These are phyloP conservation scores for Taphrina communis DNA, from an alignment of 1,139 yeast genomes.

Conservation along the genomic window DNA sequence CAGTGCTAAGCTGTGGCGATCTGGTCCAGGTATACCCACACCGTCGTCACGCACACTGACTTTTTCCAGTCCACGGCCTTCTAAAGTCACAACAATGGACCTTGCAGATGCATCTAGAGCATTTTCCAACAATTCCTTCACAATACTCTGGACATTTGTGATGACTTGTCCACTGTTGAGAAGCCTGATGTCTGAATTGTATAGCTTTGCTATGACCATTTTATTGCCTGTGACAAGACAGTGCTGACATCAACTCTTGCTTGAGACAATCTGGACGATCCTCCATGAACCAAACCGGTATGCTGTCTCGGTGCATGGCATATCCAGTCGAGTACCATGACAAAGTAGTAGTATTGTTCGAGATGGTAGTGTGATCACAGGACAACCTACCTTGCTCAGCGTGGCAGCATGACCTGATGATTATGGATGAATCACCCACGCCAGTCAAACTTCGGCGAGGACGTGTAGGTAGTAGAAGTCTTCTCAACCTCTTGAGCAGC, in stretches of 20 bases:
- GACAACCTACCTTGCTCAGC: too few relatives aligned
- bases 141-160: conserved; percentile 55
- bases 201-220: conserved; percentile 28
- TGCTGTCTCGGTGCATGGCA: too few relatives aligned
- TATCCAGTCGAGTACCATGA: too few relatives aligned
- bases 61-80: conserved; percentile 59
- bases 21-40: conserved; percentile 60
- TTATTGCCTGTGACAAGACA: not conserved
- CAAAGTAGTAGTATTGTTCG: too few relatives aligned
- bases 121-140: conserved; percentile 69
- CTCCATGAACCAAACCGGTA: too few relatives aligned
- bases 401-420: too few relatives aligned
- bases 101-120: conserved; percentile 67
- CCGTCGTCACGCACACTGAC: conserved; percentile 70
- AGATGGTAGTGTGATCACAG: too few relatives aligned
- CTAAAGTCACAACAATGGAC: conserved; percentile 59
- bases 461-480: too few relatives aligned
- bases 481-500: too few relatives aligned
- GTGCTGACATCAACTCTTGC: not conserved
- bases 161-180: conserved; percentile 45
- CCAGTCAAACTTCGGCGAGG: too few relatives aligned
- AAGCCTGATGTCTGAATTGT: conserved; percentile 32
- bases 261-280: too few relatives aligned
- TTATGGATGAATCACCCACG: too few relatives aligned
- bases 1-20: conserved; percentile 59